Percentiles rank a stretch among this genome's conserved stretches.
These are phyloP conservation scores for Dimargaris cristalligena DNA, from an alignment of 192 early-diverging fungal genomes.

Conservation along the genomic window DNA sequence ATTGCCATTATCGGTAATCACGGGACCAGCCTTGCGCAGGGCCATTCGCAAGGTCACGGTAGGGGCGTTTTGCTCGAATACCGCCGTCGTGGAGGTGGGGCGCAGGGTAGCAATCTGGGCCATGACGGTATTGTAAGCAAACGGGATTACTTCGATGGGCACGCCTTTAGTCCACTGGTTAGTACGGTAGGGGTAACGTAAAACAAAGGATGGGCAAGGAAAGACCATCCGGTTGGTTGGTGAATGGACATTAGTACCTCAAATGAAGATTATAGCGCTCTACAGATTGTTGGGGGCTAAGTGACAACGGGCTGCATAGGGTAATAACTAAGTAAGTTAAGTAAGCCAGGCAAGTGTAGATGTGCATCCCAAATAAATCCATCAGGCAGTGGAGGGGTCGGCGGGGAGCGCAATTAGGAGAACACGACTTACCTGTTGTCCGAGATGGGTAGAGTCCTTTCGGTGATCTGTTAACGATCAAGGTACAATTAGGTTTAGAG, in stretches of 20 bases:
- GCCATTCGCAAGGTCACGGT: conserved; percentile 66
- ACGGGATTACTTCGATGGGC: conserved; percentile 78
- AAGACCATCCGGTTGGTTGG: too few species aligned
- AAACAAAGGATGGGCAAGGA: too few species aligned
- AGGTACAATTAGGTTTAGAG: neutral
- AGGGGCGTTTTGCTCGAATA: conserved; percentile 22
- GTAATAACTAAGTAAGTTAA: neutral
- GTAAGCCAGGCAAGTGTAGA: too few species aligned
- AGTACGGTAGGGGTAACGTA: too few species aligned
- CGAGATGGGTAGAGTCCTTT: conserved; percentile 62
- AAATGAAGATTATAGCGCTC: too few species aligned
- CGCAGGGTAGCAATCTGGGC: conserved; percentile 29
- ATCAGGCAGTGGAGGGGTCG: neutral
- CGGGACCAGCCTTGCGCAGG: conserved; percentile 73
- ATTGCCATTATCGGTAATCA: conserved; percentile 88
- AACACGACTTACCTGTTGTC: conserved; percentile 39
- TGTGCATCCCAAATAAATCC: neutral
- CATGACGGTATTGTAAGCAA: conserved; percentile 54
- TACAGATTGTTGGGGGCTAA: too few species aligned
- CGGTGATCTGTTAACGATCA: conserved; percentile 39
- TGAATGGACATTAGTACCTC: too few species aligned
- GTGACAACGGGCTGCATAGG: conserved; percentile 1
- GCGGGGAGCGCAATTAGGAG: neutral
- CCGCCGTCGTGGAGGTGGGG: neutral
- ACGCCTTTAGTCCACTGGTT: conserved; percentile 79